Conservation (phyloP, 78 protist species). For the Dictyostelium capitatum region DNA sequence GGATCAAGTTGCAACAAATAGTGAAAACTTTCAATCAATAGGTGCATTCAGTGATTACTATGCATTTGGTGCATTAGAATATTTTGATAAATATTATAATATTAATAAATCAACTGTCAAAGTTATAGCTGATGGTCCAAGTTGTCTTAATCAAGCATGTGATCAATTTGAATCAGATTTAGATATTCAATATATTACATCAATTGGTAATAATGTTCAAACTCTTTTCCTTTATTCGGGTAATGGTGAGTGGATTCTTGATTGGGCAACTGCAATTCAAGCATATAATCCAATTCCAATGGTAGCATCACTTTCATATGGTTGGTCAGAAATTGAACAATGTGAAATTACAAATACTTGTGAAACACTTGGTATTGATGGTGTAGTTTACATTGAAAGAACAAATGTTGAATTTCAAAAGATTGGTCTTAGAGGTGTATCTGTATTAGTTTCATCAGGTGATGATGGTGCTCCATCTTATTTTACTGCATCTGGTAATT, state of each 20-base stretch:
- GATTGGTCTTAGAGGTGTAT: conserved; percentile 76
- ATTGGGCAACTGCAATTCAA: conserved; percentile 47
- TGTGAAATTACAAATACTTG: conserved; percentile 61
- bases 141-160: conserved; percentile 47
- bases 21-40: conserved; percentile 46
- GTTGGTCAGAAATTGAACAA: conserved; percentile 82
- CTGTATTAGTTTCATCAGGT: conserved; percentile 83
- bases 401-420: conserved; percentile 77
- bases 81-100: conserved; percentile 9
- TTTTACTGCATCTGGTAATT: conserved; percentile 78
- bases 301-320: conserved; percentile 71
- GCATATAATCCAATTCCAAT: conserved; percentile 36
- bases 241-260: conserved; percentile 68
- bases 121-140: conserved; percentile 52
- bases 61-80: conserved; percentile 55
- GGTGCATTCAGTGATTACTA: conserved; percentile 76
- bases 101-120: conserved; percentile 5
- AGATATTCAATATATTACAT: conserved; percentile 71
- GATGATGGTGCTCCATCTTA: conserved; percentile 86
- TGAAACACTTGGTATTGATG: conserved; percentile 13
- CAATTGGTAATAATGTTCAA: conserved; percentile 55
- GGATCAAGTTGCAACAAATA: conserved; percentile 2
- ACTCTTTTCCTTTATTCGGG: conserved; percentile 58
- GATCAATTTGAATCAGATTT: conserved; percentile 76
- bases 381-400: conserved; percentile 60